Conservation (phyloP, 768 basidiomycete species). For the Panaeolus cyanescens region DNA sequence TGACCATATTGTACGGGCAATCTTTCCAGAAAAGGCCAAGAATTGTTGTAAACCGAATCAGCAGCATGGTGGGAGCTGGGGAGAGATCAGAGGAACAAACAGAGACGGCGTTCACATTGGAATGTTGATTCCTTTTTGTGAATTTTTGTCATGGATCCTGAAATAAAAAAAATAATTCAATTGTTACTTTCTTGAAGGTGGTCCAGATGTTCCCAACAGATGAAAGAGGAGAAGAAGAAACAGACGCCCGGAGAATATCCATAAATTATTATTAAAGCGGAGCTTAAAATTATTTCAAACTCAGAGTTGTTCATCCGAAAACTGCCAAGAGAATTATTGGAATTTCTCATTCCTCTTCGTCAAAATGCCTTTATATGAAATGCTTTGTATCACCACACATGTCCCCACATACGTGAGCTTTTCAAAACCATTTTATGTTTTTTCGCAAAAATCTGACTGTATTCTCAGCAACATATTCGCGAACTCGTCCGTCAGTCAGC, state of each 20-base stretch:
- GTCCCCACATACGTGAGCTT: conserved; percentile 70
- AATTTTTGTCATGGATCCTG: too few relatives aligned
- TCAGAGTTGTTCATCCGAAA: too few relatives aligned
- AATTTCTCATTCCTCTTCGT: not conserved
- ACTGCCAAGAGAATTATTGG: too few relatives aligned
- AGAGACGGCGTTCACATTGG: not conserved
- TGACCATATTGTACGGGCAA: not conserved
- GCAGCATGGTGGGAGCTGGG: not conserved
- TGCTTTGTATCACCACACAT: conserved; percentile 83
- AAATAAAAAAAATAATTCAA: too few relatives aligned
- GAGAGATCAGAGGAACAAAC: not conserved
- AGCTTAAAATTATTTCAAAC: too few relatives aligned
- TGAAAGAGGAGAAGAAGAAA: too few relatives aligned
- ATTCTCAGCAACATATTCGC: conserved; percentile 67
- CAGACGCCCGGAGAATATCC: too few relatives aligned
- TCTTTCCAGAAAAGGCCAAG: conserved; percentile 4
- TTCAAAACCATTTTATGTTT: not conserved
- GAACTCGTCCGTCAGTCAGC: conserved; percentile 73
- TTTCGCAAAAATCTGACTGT: not conserved
- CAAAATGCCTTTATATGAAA: conserved; percentile 86
- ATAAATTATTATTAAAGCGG: too few relatives aligned
- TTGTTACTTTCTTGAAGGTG: too few relatives aligned
- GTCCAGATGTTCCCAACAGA: too few relatives aligned
- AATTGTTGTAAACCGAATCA: not conserved
- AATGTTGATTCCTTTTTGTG: not conserved